Evolutionary conservation across 2,329 filamentous ascomycete species (phyloP), one percentile per base, ranked within the genome.

Genomic region (Akanthomyces uredinophilus): DNA sequence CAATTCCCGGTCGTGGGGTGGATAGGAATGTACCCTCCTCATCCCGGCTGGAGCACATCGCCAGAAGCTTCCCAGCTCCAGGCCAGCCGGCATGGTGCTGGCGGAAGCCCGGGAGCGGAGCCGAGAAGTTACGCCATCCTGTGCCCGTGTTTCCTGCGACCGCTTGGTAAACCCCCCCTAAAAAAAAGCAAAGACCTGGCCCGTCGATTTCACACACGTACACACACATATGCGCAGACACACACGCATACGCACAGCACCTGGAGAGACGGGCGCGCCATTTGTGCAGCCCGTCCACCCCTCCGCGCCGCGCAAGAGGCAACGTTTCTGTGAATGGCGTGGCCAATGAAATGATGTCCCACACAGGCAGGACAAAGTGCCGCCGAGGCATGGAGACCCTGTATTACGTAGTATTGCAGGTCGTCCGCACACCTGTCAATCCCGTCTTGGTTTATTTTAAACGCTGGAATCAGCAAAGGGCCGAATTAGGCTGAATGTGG

Each of bases 51-150:
- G 22, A 16, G 43, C n/a, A 46, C 14, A 46, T 46, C 43, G n/a
- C 11, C n/a, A 46, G n/a, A 22, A 32, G 32, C 32, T 37, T 37
- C 6, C 32, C 32, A 37, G 8, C 32, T 37, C 3, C 32, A 37
- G 8, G 7, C 29, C 27, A 8, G 18, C 50, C 6, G 50, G 8
- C 6, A 18, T 24, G 32, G 50, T 53, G 24, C 32, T 43, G 29
- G 52, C 52, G 52, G 52, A 54, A 54, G 52, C 52, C 32, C 52
- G 52, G 52, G 8, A 54, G 52, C 52, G 52, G 52, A 54, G 52
- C 52, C 52, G 52, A 43, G 20, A 1, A 43, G 37, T 54, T 54
- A 27, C 13, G 39, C 51, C 32, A 22, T 22, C 18, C 16, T 11
- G 18, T 24, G 35, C 32, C 32, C 22, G 1, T 14, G n/a, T 37